Base-by-base conservation (phyloP, 331 rosid species). In the Malus hybrid region DNA sequence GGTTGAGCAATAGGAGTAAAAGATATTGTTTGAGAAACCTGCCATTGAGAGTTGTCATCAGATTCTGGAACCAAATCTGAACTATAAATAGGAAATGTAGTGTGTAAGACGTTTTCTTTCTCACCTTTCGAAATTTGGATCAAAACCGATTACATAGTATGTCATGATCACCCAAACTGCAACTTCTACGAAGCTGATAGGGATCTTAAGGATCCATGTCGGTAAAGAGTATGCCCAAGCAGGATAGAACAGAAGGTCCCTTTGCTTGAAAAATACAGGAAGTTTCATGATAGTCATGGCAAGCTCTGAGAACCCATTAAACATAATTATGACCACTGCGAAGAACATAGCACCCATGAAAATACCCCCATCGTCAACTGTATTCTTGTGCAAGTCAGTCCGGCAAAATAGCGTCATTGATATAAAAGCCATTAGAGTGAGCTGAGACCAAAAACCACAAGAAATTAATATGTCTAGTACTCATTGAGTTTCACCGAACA, bases 201-300 rank as follows among this genome's bases (percentile, higher is more conserved):
- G 86, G 50, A 85, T 85, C 78, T 66, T 73, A 52, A 85, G 79
- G 66, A 85, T 65, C 84, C 75, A 66, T 34, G 78, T 14, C 44
- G 88, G 86, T 59, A 85, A 61, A 77, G 86, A 74, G 62, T 80
- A 85, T 10, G 85, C 80, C 86, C 89, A 82, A 18, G 89, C 76
- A 46, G 89, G 89, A 76, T 59, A 83, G 81, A 85, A 85, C 10
- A 73, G 77, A 48, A 85, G 86, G 73, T 85, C 86, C 67, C 89
- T 80, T 83, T 82, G 89, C 85, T 85, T 85, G 83, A 80, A 85
- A 71, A 82, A 85, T 52, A 85, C 89, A 22, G 89, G 86, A 74
- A 85, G 89, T 65, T 83, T 82, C 39, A 39, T 69, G 46, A 82
- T 85, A 59, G 86, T 77, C 80, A 85, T 52, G 6, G 83, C 60